Conservation (phyloP, 192 early-diverging fungal genomes). For the Gonapodya prolifera region DNA sequence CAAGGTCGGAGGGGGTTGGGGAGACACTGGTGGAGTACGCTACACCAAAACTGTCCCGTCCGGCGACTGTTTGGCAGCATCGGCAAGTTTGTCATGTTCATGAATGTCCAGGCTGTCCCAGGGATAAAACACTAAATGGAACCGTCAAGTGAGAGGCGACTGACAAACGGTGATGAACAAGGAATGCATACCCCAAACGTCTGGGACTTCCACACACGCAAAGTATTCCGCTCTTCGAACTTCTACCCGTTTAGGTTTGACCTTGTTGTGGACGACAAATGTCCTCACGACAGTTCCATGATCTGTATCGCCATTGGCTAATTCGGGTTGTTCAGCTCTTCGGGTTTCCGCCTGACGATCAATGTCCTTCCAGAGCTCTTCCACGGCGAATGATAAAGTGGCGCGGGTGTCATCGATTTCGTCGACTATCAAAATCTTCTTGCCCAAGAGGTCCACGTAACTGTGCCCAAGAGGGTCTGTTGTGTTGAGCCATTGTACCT, state of each 20-base stretch:
- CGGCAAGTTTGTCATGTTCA: conserved; percentile 22
- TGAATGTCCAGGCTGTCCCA: conserved; percentile 63
- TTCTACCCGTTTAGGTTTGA: conserved; percentile 53
- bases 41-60: background rate
- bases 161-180: background rate
- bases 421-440: conserved; percentile 63
- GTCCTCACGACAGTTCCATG: background rate
- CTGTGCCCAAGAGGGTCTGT: conserved; percentile 44
- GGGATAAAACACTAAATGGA: conserved; percentile 16
- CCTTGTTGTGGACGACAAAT: conserved; percentile 70
- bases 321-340: conserved; percentile 55
- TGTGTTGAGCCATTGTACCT: conserved; percentile 74
- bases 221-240: conserved; percentile 47
- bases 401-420: conserved; percentile 67
- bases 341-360: conserved; percentile 49
- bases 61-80: background rate
- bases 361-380: conserved; percentile 61
- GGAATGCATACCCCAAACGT: conserved; percentile 55
- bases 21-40: background rate
- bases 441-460: conserved; percentile 37
- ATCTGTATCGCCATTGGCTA: conserved; percentile 45
- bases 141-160: background rate
- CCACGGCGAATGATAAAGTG: conserved; percentile 58
- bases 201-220: conserved; percentile 57
- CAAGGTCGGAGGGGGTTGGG: too few species aligned